Conservation (phyloP, 2,329 filamentous ascomycete genomes). For the Lecanicillium sp. region DNA sequence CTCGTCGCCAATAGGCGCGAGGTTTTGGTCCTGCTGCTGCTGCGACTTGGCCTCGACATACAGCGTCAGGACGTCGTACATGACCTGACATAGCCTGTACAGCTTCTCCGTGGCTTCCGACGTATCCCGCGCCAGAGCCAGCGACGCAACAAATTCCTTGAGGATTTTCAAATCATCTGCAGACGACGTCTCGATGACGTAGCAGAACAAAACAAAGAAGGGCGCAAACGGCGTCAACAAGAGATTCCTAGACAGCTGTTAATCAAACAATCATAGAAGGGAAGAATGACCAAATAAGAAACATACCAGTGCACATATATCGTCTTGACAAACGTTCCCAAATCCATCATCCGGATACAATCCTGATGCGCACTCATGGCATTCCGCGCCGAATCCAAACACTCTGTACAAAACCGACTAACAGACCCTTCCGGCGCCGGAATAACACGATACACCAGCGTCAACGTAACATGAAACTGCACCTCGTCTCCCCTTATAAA, state of each 20-base stretch:
- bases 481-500: conserved; percentile 40
- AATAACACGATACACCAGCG: conserved; percentile 44
- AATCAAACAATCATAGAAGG: background rate
- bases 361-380: conserved; percentile 37
- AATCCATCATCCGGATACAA: conserved; percentile 34
- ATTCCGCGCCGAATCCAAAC: conserved; percentile 39
- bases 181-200: conserved; percentile 45
- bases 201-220: conserved; percentile 51
- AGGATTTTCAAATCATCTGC: conserved; percentile 45
- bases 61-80: conserved; percentile 51
- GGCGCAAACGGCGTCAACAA: conserved; percentile 50
- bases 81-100: conserved; percentile 52
- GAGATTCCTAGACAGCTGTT: conserved; percentile 34
- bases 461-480: conserved; percentile 37
- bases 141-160: conserved; percentile 46
- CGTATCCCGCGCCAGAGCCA: conserved; percentile 39
- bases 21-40: conserved; percentile 35
- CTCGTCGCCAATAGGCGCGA: conserved; percentile 45
- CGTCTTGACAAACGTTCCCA: conserved; percentile 30
- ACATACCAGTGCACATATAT: conserved; percentile 44
- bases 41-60: conserved; percentile 53
- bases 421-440: conserved; percentile 33
- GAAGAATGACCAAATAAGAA: background rate
- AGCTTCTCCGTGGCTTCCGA: conserved; percentile 54
- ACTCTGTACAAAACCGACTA: conserved; percentile 38